Percentiles rank a stretch among this genome's conserved stretches.
Evolutionary conservation across 1,284 basidiomycete genomes (phyloP).

Genomic region (Cryptococcus neoformans): DNA sequence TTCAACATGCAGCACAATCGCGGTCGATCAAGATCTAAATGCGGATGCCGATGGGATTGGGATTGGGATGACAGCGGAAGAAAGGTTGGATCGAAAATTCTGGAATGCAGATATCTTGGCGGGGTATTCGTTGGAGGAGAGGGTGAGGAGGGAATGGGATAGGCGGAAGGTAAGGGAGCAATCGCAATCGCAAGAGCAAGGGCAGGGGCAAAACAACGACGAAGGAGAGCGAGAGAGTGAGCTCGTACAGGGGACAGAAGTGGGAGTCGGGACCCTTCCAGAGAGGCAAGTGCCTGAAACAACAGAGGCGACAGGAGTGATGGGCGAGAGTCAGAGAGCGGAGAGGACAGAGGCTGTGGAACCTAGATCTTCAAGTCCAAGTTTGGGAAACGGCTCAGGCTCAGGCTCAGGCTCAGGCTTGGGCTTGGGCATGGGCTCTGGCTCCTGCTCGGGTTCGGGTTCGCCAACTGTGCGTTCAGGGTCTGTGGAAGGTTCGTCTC

Average conservation of each 20-base stretch:
- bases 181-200: background rate
- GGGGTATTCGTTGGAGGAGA: conserved; percentile 39
- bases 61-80: conserved; percentile 13
- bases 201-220: too few species aligned
- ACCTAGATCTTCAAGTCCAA: background rate
- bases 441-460: too few species aligned
- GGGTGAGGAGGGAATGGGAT: conserved; percentile 34
- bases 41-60: conserved; percentile 11
- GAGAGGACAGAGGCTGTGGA: background rate
- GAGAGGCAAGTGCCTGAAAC: too few species aligned
- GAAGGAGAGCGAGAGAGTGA: background rate
- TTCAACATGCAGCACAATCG: too few species aligned
- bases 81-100: conserved; percentile 31
- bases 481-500: too few species aligned
- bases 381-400: too few species aligned
- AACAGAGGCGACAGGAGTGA: too few species aligned
- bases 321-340: background rate
- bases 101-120: conserved; percentile 46
- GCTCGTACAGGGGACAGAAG: background rate
- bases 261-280: too few species aligned
- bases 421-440: too few species aligned
- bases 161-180: conserved; percentile 9
- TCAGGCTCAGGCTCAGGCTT: too few species aligned
- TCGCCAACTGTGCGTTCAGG: too few species aligned
- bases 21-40: background rate